phyloP scores from a whole-genome alignment of 2,329 filamentous ascomycete species.

The Juglanconis juglandina region DNA sequence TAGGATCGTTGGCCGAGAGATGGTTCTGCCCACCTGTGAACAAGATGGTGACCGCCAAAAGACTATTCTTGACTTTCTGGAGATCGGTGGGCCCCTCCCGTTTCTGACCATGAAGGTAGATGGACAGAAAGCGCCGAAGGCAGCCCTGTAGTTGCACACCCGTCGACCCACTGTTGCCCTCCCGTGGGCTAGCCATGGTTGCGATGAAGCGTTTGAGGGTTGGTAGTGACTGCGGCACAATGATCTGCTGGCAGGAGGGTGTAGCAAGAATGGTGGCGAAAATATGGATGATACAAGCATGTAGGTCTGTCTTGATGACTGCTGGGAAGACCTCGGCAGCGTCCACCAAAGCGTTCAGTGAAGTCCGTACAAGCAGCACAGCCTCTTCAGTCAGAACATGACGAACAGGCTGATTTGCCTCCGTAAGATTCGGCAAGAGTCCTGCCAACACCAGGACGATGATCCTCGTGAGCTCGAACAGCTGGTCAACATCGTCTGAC shows the following conservation, averaged over 20 bases:
- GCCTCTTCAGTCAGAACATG: constrained; percentile 86
- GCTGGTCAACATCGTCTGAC: constrained; percentile 94
- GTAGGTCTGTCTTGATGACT: constrained; percentile 93
- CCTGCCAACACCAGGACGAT: constrained; percentile 91
- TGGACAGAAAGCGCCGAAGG: constrained; percentile 76
- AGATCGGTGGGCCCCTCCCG: constrained; percentile 73
- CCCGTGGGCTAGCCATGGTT: constrained; percentile 58
- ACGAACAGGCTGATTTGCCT: constrained; percentile 61
- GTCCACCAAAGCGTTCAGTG: constrained; percentile 85
- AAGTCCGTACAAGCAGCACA: constrained; percentile 71
- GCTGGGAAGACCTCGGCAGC: constrained; percentile 93
- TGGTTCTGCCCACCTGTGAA: constrained; percentile 76
- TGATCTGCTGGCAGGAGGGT: constrained; percentile 78
- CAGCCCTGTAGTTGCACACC: constrained; percentile 75
- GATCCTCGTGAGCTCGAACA: constrained; percentile 94
- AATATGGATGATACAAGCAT: constrained; percentile 95
- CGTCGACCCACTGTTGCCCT: constrained; percentile 45
- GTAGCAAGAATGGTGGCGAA: constrained; percentile 91
- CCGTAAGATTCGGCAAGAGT: constrained; percentile 76
- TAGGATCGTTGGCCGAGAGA: constrained; percentile 69
- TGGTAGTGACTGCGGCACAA: constrained; percentile 85
- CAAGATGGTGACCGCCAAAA: constrained; percentile 84
- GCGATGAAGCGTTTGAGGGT: constrained; percentile 88
- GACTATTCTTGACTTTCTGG: constrained; percentile 85
- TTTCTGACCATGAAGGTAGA: constrained; percentile 72